Conservation (phyloP, 352 stramenopile species). For the Globisporangium perplexum region DNA sequence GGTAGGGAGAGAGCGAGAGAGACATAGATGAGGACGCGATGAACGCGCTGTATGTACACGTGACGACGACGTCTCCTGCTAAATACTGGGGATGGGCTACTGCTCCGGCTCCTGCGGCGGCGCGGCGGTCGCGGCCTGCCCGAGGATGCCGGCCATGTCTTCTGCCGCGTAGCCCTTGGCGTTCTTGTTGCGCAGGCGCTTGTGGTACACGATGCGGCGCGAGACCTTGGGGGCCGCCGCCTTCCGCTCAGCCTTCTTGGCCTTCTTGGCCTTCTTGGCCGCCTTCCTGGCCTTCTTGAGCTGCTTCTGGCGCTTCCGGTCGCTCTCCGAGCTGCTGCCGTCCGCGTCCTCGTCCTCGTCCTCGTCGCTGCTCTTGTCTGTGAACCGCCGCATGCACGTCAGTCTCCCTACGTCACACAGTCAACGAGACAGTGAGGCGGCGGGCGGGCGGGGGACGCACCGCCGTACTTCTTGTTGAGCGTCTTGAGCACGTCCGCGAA, state of each 20-base stretch:
- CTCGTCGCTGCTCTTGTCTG: slow-evolving; percentile 30
- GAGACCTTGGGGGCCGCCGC: slow-evolving; percentile 36
- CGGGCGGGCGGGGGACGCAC: slow-evolving; percentile 8
- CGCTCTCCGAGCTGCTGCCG: slow-evolving; percentile 23
- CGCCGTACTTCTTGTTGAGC: slow-evolving; percentile 79
- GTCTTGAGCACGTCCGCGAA: slow-evolving; percentile 84
- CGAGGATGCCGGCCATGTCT: slow-evolving; percentile 85
- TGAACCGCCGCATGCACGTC: neutral
- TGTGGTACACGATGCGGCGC: slow-evolving; percentile 72
- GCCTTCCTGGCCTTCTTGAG: slow-evolving; percentile 47
- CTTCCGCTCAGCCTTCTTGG: slow-evolving; percentile 31
- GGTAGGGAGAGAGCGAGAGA: neutral
- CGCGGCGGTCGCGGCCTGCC: slow-evolving; percentile 43
- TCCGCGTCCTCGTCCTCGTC: slow-evolving; percentile 20
- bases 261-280: slow-evolving; percentile 49
- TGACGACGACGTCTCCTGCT: neutral
- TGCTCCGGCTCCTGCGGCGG: neutral
- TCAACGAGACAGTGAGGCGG: neutral
- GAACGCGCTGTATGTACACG: neutral
- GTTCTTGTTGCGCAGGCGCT: slow-evolving; percentile 85
- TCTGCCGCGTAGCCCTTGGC: slow-evolving; percentile 72
- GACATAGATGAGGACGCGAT: neutral
- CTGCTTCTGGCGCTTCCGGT: slow-evolving; percentile 38
- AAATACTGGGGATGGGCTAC: neutral
- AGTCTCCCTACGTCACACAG: neutral